Base-by-base conservation (phyloP, 1,139 yeast genomes). In the Tardiomyces digboiensis region DNA sequence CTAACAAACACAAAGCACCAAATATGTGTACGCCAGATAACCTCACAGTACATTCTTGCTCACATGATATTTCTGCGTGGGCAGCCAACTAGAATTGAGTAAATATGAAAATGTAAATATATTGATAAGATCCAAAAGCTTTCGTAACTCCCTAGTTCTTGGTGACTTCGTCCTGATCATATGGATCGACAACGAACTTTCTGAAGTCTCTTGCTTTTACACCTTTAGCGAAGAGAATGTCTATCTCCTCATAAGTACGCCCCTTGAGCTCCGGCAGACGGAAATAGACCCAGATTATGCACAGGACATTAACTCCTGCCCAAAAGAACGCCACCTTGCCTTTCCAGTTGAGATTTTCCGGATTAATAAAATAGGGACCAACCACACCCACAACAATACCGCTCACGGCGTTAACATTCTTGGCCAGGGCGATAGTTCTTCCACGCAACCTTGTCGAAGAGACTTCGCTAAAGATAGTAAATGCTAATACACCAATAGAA, bases 241-340 rank as follows among this genome's bases (percentile, higher is more conserved):
- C 86, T 29, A 68, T 58, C 43, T 68, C 71, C 50, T 68, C 73
- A 44, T 67, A 56, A 6, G 71, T 58, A 38, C 69, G 58, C 19
- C 61, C 61, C 19, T 62, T 54, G 16, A 71, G 68, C 52, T 68
- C 73, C 6, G 73, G 73, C 48, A 60, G 60, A 52, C 72, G 72
- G 58, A 75, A 65, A 59, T 59, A 72, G 23, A 72, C 42, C 46
- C 40, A 29, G 13, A 64, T n/a, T 2, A 71, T 47, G 20, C 74
- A 64, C 43, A 75, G 60, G 10, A n/a, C 33, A 8, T 16, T 16
- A 8, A 16, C 14, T 0, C 74, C 82, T 19, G 74, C 78, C 72
- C 76, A 78, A 55, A 78, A 68, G 56, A 75, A 75, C 1, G 77
- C 83, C 18, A 78, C 68, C 58, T 78, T 77, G 29, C 80, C 83